Base-by-base conservation (phyloP, 2,329 filamentous ascomycete species). In the Cladorrhinum sp. region DNA sequence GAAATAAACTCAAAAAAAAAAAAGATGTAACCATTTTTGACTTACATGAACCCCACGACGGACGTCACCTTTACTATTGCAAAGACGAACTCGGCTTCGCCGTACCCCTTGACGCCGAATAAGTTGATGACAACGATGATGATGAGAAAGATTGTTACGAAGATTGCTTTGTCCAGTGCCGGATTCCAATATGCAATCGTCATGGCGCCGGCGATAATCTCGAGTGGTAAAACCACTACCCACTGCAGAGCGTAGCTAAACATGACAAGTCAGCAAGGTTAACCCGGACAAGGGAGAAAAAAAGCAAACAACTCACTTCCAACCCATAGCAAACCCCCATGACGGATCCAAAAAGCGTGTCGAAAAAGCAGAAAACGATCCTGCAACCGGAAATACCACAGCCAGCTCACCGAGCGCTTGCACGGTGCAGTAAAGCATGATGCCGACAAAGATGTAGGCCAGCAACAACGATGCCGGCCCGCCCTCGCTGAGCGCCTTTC, bases 391-490 rank as follows among this genome's bases (percentile, higher is more conserved):
- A 60, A 79, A 84, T 70, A 83, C 74, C 63, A 83, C 79, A 5
- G 82, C 80, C 64, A 84, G 67, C 71, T 86, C 83, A 58, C 83
- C 83, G 20, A 86, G 79, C 57, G 86, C 85, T 67, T 86, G 85
- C 64, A 87, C 80, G 65, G 67, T 69, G 58, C 90, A 95, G 75
- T 92, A 97, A 65, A 97, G 75, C 92, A 97, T 96, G 69, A 85
- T 76, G 33, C 93, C 92, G 63, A 96, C 88, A 61, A 96, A 81
- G 59, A 79, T 74, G 70, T 92, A 96, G 18, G 89, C 89, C 52
- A 96, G 82, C 39, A 96, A 74, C 33, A 96, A 73, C 0, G 90
- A 90, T 1, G 89, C 92, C 6, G 92, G 92, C 1, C 92, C 92
- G 66, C 91, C 92, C 16, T 80, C 78, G 52, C 84, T 80, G 61